phyloP scores from a whole-genome alignment of 352 stramenopile genomes.

The Salisapilia sapeloensis region DNA sequence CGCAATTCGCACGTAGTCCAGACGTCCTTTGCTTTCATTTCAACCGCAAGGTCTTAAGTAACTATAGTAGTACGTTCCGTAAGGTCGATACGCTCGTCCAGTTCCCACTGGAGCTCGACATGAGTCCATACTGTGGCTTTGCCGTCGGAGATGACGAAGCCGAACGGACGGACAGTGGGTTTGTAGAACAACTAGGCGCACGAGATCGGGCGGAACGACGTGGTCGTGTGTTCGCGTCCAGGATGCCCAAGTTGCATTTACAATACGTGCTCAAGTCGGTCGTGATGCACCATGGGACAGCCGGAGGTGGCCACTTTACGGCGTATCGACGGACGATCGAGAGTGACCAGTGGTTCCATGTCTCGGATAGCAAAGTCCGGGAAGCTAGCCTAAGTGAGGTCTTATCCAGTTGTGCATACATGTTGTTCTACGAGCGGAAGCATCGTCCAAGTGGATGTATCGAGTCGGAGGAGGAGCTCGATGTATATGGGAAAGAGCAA shows the following conservation, averaged over 20 bases:
- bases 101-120: slow-evolving; percentile 68
- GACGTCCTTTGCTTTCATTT: slow-evolving; percentile 81
- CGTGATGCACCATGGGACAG: slow-evolving; percentile 77
- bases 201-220: slow-evolving; percentile 1
- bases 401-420: slow-evolving; percentile 65
- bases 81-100: slow-evolving; percentile 68
- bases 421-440: slow-evolving; percentile 84
- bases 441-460: slow-evolving; percentile 18
- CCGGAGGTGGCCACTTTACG: slow-evolving; percentile 73
- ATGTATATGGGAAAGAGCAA: too few relatives aligned
- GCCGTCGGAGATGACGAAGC: slow-evolving; percentile 10
- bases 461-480: too few relatives aligned
- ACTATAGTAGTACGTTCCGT: slow-evolving; percentile 29
- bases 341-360: slow-evolving; percentile 62
- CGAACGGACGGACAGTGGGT: slow-evolving; percentile 7
- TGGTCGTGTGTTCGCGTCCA: neutral
- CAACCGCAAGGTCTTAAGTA: slow-evolving; percentile 73
- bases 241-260: slow-evolving; percentile 10
- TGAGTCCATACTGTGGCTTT: slow-evolving; percentile 61
- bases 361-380: slow-evolving; percentile 68
- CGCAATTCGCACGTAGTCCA: slow-evolving; percentile 65
- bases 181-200: slow-evolving; percentile 2
- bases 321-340: slow-evolving; percentile 45
- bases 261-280: slow-evolving; percentile 64
- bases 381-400: slow-evolving; percentile 39